Evolutionary conservation across 2,329 filamentous ascomycete genomes (phyloP).

Genomic region (Calonectria fujianensis): DNA sequence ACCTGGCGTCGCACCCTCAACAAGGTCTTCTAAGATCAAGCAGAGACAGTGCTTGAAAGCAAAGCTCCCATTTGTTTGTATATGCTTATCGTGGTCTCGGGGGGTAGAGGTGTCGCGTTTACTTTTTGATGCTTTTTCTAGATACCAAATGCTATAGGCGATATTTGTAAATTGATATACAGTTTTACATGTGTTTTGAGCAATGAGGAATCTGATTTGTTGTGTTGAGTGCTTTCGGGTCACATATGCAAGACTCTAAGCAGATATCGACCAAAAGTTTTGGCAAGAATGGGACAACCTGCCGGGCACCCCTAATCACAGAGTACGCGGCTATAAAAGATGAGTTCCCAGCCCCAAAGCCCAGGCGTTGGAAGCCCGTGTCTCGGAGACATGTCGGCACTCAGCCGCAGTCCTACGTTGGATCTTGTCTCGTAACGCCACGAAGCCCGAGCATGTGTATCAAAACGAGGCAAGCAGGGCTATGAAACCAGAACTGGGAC

Average conservation of each 20-base stretch:
- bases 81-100: conserved; percentile 2
- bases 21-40: conserved; percentile 60
- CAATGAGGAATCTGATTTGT: not conserved
- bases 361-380: not conserved
- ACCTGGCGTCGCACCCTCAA: conserved; percentile 67
- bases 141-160: conserved; percentile 49
- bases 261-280: not conserved
- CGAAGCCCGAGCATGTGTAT: not conserved
- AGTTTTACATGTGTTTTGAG: not conserved
- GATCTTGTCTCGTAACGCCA: not conserved
- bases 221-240: not conserved
- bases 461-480: too few relatives aligned
- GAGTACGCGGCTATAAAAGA: not conserved
- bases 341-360: not conserved
- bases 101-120: conserved; percentile 4
- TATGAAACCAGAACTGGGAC: not conserved
- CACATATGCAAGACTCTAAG: not conserved
- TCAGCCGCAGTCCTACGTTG: not conserved
- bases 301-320: not conserved
- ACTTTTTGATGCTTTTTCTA: conserved; percentile 37
- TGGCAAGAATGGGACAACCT: not conserved
- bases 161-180: conserved; percentile 21
- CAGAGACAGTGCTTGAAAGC: not conserved
- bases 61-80: conserved; percentile 9
- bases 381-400: conserved; percentile 10